Percentiles rank a stretch among this genome's conserved stretches.
Conservation (phyloP, 306 rosid species). For the Lablab purpureus region DNA sequence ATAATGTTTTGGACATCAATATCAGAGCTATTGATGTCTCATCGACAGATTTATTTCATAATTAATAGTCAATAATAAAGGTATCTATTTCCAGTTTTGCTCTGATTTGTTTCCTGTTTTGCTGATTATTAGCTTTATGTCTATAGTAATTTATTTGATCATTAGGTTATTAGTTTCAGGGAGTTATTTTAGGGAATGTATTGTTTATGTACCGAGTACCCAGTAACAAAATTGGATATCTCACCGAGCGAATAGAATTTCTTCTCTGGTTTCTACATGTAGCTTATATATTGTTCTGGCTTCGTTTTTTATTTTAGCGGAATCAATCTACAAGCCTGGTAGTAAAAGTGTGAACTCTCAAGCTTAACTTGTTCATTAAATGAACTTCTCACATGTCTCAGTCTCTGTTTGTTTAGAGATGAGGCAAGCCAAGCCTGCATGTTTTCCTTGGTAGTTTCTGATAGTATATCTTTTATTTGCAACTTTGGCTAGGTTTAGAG, state of each 20-base stretch:
- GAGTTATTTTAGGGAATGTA: neutral
- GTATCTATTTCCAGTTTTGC: neutral
- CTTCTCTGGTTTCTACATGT: neutral
- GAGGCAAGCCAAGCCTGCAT: slow-evolving; percentile 6
- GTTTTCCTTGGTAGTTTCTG: slow-evolving; percentile 10
- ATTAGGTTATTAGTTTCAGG: neutral
- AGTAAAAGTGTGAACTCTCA: neutral
- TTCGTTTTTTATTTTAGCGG: neutral
- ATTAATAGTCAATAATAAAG: neutral
- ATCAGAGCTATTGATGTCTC: neutral
- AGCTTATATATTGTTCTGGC: neutral
- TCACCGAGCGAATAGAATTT: neutral
- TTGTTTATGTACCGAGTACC: neutral
- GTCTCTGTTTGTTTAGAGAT: neutral
- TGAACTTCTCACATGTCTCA: slow-evolving; percentile 12
- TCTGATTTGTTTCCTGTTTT: neutral
- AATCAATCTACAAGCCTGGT: neutral
- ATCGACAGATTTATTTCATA: neutral
- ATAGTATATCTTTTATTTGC: neutral
- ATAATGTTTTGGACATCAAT: neutral
- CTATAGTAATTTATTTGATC: neutral
- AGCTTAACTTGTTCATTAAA: neutral
- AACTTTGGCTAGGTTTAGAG: neutral
- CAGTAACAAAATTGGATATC: neutral
- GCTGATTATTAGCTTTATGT: neutral